Evolutionary conservation across 495 filamentous ascomycete genomes (phyloP), one percentile per base, ranked within the genome.

Genomic region (Penicillium paxilli): DNA sequence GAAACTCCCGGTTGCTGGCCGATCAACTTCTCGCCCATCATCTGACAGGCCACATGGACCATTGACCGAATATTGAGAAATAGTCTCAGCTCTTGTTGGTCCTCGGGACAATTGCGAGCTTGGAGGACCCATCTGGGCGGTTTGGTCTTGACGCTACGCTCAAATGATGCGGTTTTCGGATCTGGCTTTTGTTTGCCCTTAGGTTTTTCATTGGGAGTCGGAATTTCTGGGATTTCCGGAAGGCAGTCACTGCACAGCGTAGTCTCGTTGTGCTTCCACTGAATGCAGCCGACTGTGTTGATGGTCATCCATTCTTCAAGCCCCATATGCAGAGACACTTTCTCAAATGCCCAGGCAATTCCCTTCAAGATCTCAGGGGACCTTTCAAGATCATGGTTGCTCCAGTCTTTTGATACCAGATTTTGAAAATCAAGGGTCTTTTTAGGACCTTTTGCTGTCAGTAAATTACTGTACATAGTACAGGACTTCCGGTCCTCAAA

Each of bases 41-140:
- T 69, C 1, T 70, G 67, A 24, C 68, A 60, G 20, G 83, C 84
- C 32, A 77, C 69, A 58, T 90, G 87, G 1, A 80, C 67, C 12
- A 89, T 64, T 0, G 80, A 75, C 12, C 75, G 66, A 12, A 86
- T 49, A 52, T 87, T 85, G 1, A 86, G 52, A 0, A 76, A 76
- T 35, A 89, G 69, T 12, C 66, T 68, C 19, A 84, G 37, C 25
- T 68, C 52, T 2, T 65, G 63, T 24, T 65, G 33, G 11, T 51
- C 60, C 17, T 61, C 44, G 9, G 64, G 54, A 41, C 69, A 61
- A 5, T 77, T 60, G 10, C 55, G 58, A 4, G 71, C 49, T 41
- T 79, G 75, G 4, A 80, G 69, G 24, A 77, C 50, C 17, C 86
- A 78, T 0, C 77, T 61, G 0, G 68, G 20, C 1, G 83, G 79